These are phyloP conservation scores for Pholiota microspora DNA, from an alignment of 768 basidiomycete species.

Conservation along the genomic window DNA sequence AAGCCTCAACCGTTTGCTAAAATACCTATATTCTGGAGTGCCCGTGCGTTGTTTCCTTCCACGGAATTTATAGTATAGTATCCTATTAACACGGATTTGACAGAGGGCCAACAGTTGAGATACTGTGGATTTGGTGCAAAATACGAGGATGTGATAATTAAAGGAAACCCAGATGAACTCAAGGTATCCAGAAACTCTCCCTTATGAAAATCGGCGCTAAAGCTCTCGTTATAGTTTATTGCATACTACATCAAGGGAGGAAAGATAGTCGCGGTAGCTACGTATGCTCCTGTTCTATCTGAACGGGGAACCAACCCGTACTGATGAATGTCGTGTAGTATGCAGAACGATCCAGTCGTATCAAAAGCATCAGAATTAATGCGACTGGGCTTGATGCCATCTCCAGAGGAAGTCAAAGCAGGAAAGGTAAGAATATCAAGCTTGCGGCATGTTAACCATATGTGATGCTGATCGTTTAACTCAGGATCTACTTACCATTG, in stretches of 20 bases:
- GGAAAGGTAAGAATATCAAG: conserved; percentile 58
- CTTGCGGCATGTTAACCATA: no score
- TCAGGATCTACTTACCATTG: conserved; percentile 40
- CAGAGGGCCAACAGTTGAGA: conserved; percentile 83
- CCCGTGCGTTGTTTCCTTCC: conserved; percentile 50
- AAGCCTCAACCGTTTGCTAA: conserved; percentile 69
- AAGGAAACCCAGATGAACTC: conserved; percentile 71
- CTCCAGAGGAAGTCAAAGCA: conserved; percentile 63
- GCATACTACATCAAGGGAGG: conserved; percentile 73
- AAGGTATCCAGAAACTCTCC: conserved; percentile 50
- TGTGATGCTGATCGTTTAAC: conserved; percentile 5
- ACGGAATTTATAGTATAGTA: conserved; percentile 2
- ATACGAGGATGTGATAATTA: conserved; percentile 77
- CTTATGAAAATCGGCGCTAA: neutral
- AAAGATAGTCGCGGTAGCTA: conserved; percentile 66
- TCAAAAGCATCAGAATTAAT: conserved; percentile 77
- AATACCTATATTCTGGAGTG: conserved; percentile 89
- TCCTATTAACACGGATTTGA: neutral
- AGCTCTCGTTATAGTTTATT: conserved; percentile 51
- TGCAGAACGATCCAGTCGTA: conserved; percentile 82
- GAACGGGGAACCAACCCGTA: no score
- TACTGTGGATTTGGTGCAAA: conserved; percentile 75
- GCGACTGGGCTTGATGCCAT: conserved; percentile 78
- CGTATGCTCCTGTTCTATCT: no score
- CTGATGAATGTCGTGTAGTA: no score